These are phyloP conservation scores for Penicillium sp. DNA, from an alignment of 2,329 filamentous ascomycete species.

Conservation along the genomic window DNA sequence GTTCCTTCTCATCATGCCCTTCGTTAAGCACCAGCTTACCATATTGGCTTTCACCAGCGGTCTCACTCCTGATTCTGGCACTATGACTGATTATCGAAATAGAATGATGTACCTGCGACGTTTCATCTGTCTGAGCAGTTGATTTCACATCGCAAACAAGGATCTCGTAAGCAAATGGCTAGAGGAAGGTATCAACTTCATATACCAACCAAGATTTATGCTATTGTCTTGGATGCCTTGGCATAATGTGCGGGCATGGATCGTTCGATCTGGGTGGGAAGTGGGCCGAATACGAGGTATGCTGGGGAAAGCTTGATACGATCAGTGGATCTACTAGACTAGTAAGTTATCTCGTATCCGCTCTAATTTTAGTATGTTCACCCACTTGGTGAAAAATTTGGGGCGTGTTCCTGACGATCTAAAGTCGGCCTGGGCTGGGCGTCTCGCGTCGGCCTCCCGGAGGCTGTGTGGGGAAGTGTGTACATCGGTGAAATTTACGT, in stretches of 20 bases:
- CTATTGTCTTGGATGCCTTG: neutral
- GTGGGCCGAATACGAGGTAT: conserved; percentile 7
- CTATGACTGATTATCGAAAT: too few species aligned
- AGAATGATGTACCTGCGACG: too few species aligned
- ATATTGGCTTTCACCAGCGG: conserved; percentile 19
- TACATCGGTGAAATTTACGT: neutral
- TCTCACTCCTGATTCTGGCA: neutral
- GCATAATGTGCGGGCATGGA: neutral
- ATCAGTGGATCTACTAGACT: conserved; percentile 1
- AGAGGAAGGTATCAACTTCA: too few species aligned
- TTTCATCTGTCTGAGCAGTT: too few species aligned
- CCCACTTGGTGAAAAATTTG: neutral
- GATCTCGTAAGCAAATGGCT: too few species aligned
- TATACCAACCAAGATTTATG: too few species aligned
- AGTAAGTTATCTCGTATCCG: neutral
- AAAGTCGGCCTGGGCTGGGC: neutral
- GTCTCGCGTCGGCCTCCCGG: too few species aligned
- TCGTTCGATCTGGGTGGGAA: neutral
- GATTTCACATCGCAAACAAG: too few species aligned
- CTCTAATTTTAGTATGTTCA: conserved; percentile 7
- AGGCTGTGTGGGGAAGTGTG: too few species aligned
- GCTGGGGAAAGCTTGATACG: conserved; percentile 3
- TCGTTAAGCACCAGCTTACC: conserved; percentile 17
- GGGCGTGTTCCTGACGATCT: conserved; percentile 7
- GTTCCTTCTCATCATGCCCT: conserved; percentile 22